Conservation (phyloP, 2,329 filamentous ascomycete genomes). For the Epichloe baconii region DNA sequence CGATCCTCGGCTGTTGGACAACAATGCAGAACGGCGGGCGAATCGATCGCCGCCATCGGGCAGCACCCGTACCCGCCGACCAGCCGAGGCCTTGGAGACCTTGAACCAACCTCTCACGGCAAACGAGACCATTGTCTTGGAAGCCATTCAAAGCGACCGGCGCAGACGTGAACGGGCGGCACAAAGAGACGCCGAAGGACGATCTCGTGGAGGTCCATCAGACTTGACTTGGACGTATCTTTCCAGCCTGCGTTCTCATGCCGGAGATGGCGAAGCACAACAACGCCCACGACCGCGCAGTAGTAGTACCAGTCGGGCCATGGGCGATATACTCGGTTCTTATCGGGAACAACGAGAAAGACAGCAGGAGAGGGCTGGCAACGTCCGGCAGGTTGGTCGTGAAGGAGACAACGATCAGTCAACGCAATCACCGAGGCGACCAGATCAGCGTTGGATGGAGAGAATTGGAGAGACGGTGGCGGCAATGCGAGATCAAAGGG, state of each 20-base stretch:
- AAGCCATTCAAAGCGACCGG: slow-evolving; percentile 41
- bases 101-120: slow-evolving; percentile 38
- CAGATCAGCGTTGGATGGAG: slow-evolving; percentile 20
- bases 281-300: slow-evolving; percentile 22
- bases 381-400: slow-evolving; percentile 19
- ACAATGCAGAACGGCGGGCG: slow-evolving; percentile 28
- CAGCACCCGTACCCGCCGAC: slow-evolving; percentile 3
- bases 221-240: slow-evolving; percentile 11
- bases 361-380: slow-evolving; percentile 21
- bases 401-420: slow-evolving; percentile 10
- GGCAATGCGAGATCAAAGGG: slow-evolving; percentile 22
- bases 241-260: slow-evolving; percentile 8
- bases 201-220: slow-evolving; percentile 8
- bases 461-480: slow-evolving; percentile 23
- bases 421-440: slow-evolving; percentile 5
- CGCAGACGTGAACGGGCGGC: slow-evolving; percentile 32
- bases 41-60: slow-evolving; percentile 8
- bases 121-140: slow-evolving; percentile 43
- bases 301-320: slow-evolving; percentile 23
- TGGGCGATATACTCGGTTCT: slow-evolving; percentile 25
- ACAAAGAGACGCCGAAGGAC: slow-evolving; percentile 15
- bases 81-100: slow-evolving; percentile 24
- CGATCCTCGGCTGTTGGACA: slow-evolving; percentile 38
- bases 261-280: slow-evolving; percentile 13
- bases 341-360: slow-evolving; percentile 25